phyloP scores from a whole-genome alignment of 257 asterid genomes.

The Solanum appendiculatum region DNA sequence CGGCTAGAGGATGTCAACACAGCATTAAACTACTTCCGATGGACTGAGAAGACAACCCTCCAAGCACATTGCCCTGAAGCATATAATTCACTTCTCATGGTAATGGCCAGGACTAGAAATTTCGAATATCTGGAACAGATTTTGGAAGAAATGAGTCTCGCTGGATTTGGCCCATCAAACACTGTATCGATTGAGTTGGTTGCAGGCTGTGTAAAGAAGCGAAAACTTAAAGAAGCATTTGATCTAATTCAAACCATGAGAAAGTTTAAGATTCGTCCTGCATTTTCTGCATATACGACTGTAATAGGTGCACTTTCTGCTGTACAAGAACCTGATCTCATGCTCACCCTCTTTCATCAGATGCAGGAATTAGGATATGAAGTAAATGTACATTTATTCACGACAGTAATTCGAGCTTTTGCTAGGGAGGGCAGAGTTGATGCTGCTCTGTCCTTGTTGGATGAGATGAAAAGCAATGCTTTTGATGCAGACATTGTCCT shows the following conservation, averaged over 20 bases:
- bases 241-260: constrained; percentile 76
- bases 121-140: constrained; percentile 43
- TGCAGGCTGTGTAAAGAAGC: constrained; percentile 38
- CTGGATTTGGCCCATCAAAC: constrained; percentile 62
- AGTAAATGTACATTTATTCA: constrained; percentile 74
- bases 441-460: constrained; percentile 75
- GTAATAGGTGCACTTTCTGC: constrained; percentile 73
- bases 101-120: constrained; percentile 50
- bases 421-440: constrained; percentile 87
- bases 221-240: constrained; percentile 50
- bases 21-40: constrained; percentile 60
- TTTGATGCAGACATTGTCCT: constrained; percentile 80
- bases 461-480: constrained; percentile 79
- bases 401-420: constrained; percentile 66
- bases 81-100: constrained; percentile 65
- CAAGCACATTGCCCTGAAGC: constrained; percentile 56
- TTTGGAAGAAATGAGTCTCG: constrained; percentile 82
- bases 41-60: constrained; percentile 60
- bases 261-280: constrained; percentile 71
- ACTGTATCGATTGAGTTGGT: constrained; percentile 57
- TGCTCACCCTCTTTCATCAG: constrained; percentile 74
- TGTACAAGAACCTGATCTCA: constrained; percentile 52
- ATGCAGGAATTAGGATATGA: constrained; percentile 95
- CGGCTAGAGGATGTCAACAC: constrained; percentile 56
- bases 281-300: constrained; percentile 92